These are phyloP conservation scores for Circinella minor DNA, from an alignment of 371 early-diverging fungal genomes.

Conservation along the genomic window DNA sequence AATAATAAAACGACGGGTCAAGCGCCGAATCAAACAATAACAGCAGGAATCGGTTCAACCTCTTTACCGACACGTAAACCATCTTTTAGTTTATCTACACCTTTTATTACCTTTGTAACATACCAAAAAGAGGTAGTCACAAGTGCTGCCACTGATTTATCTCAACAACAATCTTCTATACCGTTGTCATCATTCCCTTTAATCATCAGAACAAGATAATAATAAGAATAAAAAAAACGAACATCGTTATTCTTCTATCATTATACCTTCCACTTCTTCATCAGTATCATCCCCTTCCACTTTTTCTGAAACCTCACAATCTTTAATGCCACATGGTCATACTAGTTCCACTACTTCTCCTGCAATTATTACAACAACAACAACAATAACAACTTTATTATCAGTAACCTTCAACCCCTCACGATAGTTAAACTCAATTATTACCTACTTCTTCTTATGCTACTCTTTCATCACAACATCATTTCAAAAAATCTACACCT, in stretches of 20 bases:
- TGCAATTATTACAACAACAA: not conserved
- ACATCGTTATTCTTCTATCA: not conserved
- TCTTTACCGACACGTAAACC: not conserved
- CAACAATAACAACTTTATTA: not conserved
- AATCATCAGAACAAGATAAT: not conserved
- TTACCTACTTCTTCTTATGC: not conserved
- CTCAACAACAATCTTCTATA: not conserved
- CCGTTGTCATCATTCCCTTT: not conserved
- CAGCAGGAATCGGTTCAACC: not conserved
- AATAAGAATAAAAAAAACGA: not conserved
- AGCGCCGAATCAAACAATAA: not conserved
- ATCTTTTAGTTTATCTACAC: constrained; percentile 4
- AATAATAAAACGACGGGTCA: not conserved
- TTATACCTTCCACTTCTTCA: not conserved
- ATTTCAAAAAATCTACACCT: not conserved
- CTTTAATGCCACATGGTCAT: not conserved
- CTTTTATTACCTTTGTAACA: not conserved
- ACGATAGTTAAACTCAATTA: not conserved
- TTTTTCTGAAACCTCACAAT: not conserved
- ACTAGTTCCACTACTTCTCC: not conserved
- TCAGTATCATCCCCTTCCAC: not conserved
- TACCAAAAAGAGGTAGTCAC: constrained; percentile 6
- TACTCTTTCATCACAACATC: too few relatives aligned
- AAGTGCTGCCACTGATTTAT: not conserved
- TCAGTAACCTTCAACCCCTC: not conserved